Conservation (phyloP, 2,329 filamentous ascomycete genomes). For the Fusarium zealandicum region DNA sequence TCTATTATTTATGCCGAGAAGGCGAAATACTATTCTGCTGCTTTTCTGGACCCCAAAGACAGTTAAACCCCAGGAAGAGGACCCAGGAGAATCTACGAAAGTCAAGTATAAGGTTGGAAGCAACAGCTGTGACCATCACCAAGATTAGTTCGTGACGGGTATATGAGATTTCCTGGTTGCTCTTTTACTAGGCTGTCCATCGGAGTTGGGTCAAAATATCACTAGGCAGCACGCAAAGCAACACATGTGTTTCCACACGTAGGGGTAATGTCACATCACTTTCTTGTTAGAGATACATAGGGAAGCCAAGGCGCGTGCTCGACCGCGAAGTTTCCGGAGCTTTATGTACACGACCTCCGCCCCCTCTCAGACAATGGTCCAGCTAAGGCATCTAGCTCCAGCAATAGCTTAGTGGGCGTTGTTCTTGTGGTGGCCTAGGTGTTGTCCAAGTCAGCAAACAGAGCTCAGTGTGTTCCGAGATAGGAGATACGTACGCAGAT, state of each 20-base stretch:
- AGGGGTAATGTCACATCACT: constrained; percentile 40
- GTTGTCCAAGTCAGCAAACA: constrained; percentile 25
- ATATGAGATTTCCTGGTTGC: not conserved
- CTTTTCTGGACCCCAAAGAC: too few relatives aligned
- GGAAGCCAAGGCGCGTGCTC: constrained; percentile 48
- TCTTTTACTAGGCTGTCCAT: not conserved
- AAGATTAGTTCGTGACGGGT: too few relatives aligned
- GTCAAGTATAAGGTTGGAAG: too few relatives aligned
- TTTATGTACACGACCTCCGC: constrained; percentile 53
- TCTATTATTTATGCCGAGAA: too few relatives aligned
- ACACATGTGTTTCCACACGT: not conserved
- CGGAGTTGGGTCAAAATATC: not conserved
- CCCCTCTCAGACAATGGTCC: constrained; percentile 37
- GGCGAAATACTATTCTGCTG: too few relatives aligned
- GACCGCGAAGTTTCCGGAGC: constrained; percentile 46
- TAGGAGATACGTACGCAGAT: constrained; percentile 79
- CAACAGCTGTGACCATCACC: too few relatives aligned
- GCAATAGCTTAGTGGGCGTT: constrained; percentile 81
- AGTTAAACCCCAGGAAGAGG: too few relatives aligned
- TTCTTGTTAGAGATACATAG: constrained; percentile 45
- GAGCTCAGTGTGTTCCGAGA: not conserved
- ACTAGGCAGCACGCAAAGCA: not conserved
- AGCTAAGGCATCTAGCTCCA: constrained; percentile 28
- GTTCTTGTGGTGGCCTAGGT: constrained; percentile 98
- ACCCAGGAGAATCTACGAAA: too few relatives aligned